Evolutionary conservation across 2,329 filamentous ascomycete genomes (phyloP).

Genomic region (Lithohypha guttulata): DNA sequence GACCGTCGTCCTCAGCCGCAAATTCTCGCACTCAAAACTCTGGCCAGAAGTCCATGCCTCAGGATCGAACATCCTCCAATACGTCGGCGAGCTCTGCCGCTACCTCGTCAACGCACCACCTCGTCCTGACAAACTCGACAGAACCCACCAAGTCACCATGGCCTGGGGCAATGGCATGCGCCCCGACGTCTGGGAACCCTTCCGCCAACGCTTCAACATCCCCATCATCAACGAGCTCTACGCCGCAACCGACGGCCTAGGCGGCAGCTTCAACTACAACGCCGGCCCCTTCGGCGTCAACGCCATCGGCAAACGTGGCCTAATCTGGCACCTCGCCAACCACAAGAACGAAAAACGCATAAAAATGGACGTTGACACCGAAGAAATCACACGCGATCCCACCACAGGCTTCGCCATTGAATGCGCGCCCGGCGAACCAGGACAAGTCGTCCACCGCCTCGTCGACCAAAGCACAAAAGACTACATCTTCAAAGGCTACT

Average conservation of each 20-base stretch:
- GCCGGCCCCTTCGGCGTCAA: conserved; percentile 52
- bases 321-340: conserved; percentile 44
- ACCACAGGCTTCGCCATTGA: conserved; percentile 57
- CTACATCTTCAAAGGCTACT: conserved; percentile 69
- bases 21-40: conserved; percentile 22
- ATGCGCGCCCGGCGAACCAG: conserved; percentile 53
- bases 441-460: conserved; percentile 60
- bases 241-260: conserved; percentile 63
- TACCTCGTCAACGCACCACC: conserved; percentile 38
- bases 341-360: conserved; percentile 53
- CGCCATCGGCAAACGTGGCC: conserved; percentile 60
- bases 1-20: conserved; percentile 30
- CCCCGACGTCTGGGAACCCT: conserved; percentile 39
- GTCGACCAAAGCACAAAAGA: conserved; percentile 38
- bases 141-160: conserved; percentile 34
- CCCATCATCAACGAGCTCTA: conserved; percentile 61
- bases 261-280: conserved; percentile 50
- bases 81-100: conserved; percentile 41
- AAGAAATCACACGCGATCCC: conserved; percentile 51
- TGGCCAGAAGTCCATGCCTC: conserved; percentile 24
- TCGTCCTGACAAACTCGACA: conserved; percentile 34
- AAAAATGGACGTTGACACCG: conserved; percentile 55
- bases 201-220: conserved; percentile 30
- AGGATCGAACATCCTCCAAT: conserved; percentile 48
- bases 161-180: conserved; percentile 40